Conservation (phyloP, 805 yeast species). For the Yarrowia deformans region DNA sequence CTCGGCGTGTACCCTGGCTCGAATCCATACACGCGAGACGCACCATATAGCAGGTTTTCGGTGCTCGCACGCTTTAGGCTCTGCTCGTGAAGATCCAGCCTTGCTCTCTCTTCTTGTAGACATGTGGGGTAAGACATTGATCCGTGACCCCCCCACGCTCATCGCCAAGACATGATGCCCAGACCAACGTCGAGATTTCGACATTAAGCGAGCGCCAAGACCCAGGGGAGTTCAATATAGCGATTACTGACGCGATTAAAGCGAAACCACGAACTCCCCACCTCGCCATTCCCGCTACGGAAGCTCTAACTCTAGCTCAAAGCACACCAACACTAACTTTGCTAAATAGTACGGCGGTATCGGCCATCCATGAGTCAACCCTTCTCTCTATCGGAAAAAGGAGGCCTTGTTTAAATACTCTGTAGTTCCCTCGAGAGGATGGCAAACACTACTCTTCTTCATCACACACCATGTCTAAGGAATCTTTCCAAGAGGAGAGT, state of each 20-base stretch:
- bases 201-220: not conserved
- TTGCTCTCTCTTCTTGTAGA: not conserved
- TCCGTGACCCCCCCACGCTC: not conserved
- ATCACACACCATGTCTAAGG: conserved; percentile 12
- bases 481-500: not conserved
- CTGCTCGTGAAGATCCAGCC: conserved; percentile 11
- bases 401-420: conserved; percentile 15
- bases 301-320: conserved; percentile 27
- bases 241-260: too few species aligned
- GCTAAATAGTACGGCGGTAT: conserved; percentile 8
- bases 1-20: not conserved
- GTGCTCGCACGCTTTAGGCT: conserved; percentile 9
- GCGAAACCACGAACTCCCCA: too few species aligned
- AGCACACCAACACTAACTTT: not conserved
- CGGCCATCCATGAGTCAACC: conserved; percentile 9
- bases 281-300: too few species aligned
- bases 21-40: not conserved
- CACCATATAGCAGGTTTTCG: conserved; percentile 19
- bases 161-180: not conserved
- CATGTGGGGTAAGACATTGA: conserved; percentile 19
- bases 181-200: not conserved
- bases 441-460: not conserved
- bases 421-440: not conserved
- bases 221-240: not conserved
- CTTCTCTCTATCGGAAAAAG: not conserved